Percentiles rank a stretch among this genome's conserved stretches.
phyloP scores from a whole-genome alignment of 768 basidiomycete species.

The Hypholoma sublateritium region DNA sequence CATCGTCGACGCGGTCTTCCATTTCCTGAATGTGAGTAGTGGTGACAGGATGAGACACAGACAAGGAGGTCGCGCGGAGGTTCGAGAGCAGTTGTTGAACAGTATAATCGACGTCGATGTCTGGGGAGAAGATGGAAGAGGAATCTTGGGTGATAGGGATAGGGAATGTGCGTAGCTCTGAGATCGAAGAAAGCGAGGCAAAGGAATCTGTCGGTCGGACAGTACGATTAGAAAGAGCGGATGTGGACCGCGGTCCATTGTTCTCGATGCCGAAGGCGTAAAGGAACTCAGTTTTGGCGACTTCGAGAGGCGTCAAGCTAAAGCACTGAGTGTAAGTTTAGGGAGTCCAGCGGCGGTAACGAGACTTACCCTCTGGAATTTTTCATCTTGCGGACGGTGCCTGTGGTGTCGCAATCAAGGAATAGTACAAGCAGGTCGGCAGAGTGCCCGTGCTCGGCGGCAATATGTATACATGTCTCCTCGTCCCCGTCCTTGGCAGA shows the following conservation, averaged over 20 bases:
- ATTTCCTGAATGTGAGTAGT: slow-evolving; percentile 41
- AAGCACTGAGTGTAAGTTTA: slow-evolving; percentile 5
- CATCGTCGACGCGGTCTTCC: slow-evolving; percentile 46
- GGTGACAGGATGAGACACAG: slow-evolving; percentile 36
- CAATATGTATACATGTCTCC: slow-evolving; percentile 80
- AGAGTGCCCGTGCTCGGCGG: slow-evolving; percentile 72
- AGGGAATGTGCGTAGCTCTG: slow-evolving; percentile 29
- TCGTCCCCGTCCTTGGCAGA: slow-evolving; percentile 63
- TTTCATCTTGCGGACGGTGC: slow-evolving; percentile 55
- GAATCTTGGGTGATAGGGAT: slow-evolving; percentile 24
- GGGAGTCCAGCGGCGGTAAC: background rate
- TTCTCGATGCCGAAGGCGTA: slow-evolving; percentile 57
- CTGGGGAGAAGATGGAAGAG: slow-evolving; percentile 34
- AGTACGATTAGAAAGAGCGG: slow-evolving; percentile 55
- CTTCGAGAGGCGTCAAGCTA: slow-evolving; percentile 66
- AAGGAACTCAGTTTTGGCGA: slow-evolving; percentile 68
- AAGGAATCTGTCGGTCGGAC: slow-evolving; percentile 49
- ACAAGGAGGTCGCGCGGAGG: slow-evolving; percentile 49
- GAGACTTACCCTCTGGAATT: slow-evolving; percentile 69
- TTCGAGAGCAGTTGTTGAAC: slow-evolving; percentile 52
- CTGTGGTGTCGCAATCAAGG: slow-evolving; percentile 61
- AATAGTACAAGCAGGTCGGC: slow-evolving; percentile 62
- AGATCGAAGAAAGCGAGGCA: slow-evolving; percentile 49
- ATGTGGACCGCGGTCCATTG: slow-evolving; percentile 48
- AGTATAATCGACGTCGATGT: slow-evolving; percentile 44